Percentiles rank a stretch among this genome's conserved stretches.
Conservation (phyloP, 2,329 filamentous ascomycete species). For the Colletotrichum sp. region DNA sequence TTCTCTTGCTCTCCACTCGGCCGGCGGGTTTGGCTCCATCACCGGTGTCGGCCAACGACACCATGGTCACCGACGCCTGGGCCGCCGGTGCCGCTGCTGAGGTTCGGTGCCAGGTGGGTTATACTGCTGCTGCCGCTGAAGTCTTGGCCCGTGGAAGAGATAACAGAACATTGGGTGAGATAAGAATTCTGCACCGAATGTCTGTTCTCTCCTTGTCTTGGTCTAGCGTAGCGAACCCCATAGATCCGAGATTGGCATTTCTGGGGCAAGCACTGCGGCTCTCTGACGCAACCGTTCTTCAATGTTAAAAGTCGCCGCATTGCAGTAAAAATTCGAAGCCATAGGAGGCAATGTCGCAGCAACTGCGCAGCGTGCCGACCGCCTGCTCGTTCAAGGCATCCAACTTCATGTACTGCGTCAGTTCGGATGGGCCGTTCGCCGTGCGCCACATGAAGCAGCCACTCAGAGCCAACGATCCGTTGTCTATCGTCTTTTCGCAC, state of each 20-base stretch:
- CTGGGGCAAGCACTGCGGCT: neutral
- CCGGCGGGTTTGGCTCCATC: neutral
- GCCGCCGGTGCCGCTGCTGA: neutral
- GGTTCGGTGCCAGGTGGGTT: neutral
- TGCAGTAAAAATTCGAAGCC: neutral
- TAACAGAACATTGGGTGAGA: neutral
- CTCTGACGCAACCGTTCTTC: neutral
- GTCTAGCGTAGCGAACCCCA: neutral
- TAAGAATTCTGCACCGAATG: conserved; percentile 14
- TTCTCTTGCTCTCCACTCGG: neutral
- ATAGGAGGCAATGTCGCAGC: conserved; percentile 13
- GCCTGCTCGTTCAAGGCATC: conserved; percentile 13
- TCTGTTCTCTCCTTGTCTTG: conserved; percentile 1
- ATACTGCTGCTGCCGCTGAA: neutral
- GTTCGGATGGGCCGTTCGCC: conserved; percentile 5
- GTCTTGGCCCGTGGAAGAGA: neutral
- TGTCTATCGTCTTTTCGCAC: neutral
- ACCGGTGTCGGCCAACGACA: conserved; percentile 3
- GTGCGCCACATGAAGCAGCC: neutral
- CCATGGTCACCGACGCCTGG: neutral
- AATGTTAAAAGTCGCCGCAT: neutral
- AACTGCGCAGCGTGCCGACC: conserved; percentile 1
- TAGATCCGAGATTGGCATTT: neutral
- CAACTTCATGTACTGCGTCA: conserved; percentile 9
- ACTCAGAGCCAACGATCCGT: conserved; percentile 7